phyloP scores from a whole-genome alignment of 208 protist species.

The Trypanosoma cruzi region DNA sequence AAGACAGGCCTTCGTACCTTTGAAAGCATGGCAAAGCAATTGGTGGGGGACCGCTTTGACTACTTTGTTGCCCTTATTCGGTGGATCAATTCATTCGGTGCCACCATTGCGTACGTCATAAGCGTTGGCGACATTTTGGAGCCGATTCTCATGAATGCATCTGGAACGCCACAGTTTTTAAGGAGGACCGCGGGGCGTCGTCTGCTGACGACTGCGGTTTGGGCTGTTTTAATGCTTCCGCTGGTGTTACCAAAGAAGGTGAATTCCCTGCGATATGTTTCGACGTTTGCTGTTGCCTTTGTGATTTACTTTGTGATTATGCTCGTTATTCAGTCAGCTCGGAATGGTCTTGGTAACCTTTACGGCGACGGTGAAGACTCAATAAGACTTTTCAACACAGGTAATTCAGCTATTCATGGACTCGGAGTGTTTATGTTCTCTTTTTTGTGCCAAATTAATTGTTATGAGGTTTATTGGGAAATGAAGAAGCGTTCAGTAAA shows the following conservation, averaged over 20 bases:
- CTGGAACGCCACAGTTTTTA: slow-evolving; percentile 43
- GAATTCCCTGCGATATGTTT: slow-evolving; percentile 83
- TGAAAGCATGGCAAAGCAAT: slow-evolving; percentile 45
- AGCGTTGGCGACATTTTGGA: slow-evolving; percentile 55
- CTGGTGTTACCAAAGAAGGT: slow-evolving; percentile 69
- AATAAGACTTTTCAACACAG: slow-evolving; percentile 39
- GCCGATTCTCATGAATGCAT: slow-evolving; percentile 43
- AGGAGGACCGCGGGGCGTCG: slow-evolving; percentile 39
- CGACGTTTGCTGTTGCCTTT: slow-evolving; percentile 59
- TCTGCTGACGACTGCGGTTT: slow-evolving; percentile 42
- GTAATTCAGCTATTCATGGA: slow-evolving; percentile 53
- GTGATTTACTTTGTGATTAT: slow-evolving; percentile 72
- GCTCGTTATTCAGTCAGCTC: slow-evolving; percentile 56
- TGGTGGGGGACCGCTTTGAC: slow-evolving; percentile 55
- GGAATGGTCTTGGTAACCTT: slow-evolving; percentile 40
- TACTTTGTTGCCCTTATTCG: slow-evolving; percentile 75
- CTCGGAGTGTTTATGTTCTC: slow-evolving; percentile 79
- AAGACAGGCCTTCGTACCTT: slow-evolving; percentile 56
- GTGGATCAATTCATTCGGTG: slow-evolving; percentile 66
- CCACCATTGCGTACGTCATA: slow-evolving; percentile 77
- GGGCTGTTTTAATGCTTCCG: slow-evolving; percentile 69
- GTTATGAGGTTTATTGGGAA: slow-evolving; percentile 57
- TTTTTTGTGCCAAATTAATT: slow-evolving; percentile 77
- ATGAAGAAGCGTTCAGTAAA: slow-evolving; percentile 39
- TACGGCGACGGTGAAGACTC: slow-evolving; percentile 36